Evolutionary conservation across 2,329 filamentous ascomycete genomes (phyloP), one percentile per base, ranked within the genome.

Genomic region (Talaromyces amestolkiae): DNA sequence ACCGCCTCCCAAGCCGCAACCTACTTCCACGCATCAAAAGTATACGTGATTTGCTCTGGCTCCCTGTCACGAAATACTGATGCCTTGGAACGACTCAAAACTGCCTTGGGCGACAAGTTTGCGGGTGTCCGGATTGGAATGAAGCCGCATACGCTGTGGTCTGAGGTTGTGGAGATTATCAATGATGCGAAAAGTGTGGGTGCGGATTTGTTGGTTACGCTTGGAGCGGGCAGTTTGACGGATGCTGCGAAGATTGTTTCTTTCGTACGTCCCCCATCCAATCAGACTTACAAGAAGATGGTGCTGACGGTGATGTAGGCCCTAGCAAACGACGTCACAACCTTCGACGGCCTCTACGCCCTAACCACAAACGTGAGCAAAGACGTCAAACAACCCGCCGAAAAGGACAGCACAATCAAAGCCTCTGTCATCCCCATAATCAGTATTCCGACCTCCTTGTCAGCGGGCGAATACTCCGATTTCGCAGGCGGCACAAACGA

Each of bases 151-250:
- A 86, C 84, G 1, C 78, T 82, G 3, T 86, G 83, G 78, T 79
- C 80, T 1, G 82, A 87, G 65, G 79, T 86, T 7, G 69, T 86
- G 0, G 77, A 83, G 51, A 78, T 85, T 31, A 76, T 80, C 1
- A 69, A 75, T 0, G 81, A 85, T 24, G 78, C 78, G 1, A 70
- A 75, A 5, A 67, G 69, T 0, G 70, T 69, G 8, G 63, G 78
- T 3, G 79, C 79, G 0, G 85, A 87, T 74, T 77, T 83, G 47
- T 70, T 87, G 5, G 72, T 87, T 11, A 87, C 85, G 0, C 71
- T 87, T 2, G 85, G 86, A 3, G 85, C 79, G 0, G 84, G 85
- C 0, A 85, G 81, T 56, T 70, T 87, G n/a, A 86, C 83, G 0
- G 85, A 87, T 70, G 84, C 77, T 0, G 84, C 84, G 0, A 87